Evolutionary conservation across 495 filamentous ascomycete genomes (phyloP), one percentile per base, ranked within the genome.

Genomic region (Neurospora cerealis): DNA sequence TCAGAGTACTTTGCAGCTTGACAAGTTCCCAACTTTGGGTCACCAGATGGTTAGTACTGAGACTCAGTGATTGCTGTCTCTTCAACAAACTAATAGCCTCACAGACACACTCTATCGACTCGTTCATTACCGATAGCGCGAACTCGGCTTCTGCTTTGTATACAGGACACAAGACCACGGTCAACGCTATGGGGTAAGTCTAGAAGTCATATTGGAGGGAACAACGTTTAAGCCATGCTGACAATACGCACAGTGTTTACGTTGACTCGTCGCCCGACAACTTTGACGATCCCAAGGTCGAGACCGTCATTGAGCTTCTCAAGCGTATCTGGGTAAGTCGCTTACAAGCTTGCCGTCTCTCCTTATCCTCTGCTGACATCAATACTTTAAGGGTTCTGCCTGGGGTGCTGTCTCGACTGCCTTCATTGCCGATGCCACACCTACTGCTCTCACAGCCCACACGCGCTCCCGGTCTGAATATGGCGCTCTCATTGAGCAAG

Each of bases 271-370:
- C 89, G 32, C 81, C 85, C 13, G 84, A 89, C 76, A 81, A 85
- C 10, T 90, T 91, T 70, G 91, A 93, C 78, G 91, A 93, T 79
- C 91, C 91, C 40, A 93, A 92, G 81, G 87, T 93, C 37, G 91
- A 93, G 81, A 91, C 87, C n/a, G 91, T 93, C 73, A 87, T 90
- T 2, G 91, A 93, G 78, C 83, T 93, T 38, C 87, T 93, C 77
- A 80, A 82, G n/a, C 87, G 91, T 69, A 84, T 90, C 69, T 88
- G 85, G 80, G 83, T 86, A 73, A 84, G 83, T 60, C 19, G 69
- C 81, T 82, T 5, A 39, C 71, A 10, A 34, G 8, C 5, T 34
- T 11, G 36, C 19, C 32, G 3, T 6, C 2, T 13, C 13, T 54
- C 2, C 10, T 24, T 28, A 2, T 15, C 4, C 13, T 46, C 69